Evolutionary conservation across 306 rosid genomes (phyloP), one percentile per base, ranked within the genome.

Genomic region (Cucumis melo): DNA sequence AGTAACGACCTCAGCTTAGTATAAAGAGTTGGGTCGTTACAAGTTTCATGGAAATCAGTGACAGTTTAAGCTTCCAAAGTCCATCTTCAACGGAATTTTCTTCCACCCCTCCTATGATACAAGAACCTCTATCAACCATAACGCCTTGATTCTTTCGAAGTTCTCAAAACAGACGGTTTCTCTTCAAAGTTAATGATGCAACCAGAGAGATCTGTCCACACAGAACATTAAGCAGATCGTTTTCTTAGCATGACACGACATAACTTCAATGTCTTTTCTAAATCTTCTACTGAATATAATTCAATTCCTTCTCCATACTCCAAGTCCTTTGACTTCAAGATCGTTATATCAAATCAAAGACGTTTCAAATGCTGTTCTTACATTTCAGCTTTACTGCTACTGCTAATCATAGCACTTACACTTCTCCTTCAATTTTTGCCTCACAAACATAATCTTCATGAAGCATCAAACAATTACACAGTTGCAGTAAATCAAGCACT

Each of bases 401-500:
- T 84, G 56, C 81, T 84, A 10, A 46, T 85, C 79, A 36, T 87
- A 64, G 83, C 90, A 53, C 82, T 81, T 48, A 48, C 80, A 57
- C 60, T 89, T 10, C 80, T 89, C 20, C 46, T 84, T 6, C 85
- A 67, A 62, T 85, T 91, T 84, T 60, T 88, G 66, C 88, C 88
- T 51, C 88, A 9, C 29, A 85, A 79, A 46, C 85, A 85, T 71
- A 77, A 64, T 39, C 84, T 79, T 73, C 83, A 86, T 46, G 80
- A 38, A 2, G 48, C 89, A 79, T 81, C 90, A 10, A 76, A 71
- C 73, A 75, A 89, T 84, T 84, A 88, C 75, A 89, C 85, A 44
- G 73, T 86, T 21, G 93, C 96, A 44, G 74, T 91, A 54, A 88
- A 87, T 72, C 95, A 84, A 66, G 92, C 97, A 81, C 92, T 91